Percentiles rank a stretch among this genome's conserved stretches.
Conservation (phyloP, 2,329 filamentous ascomycete genomes). For the Colletotrichum sp. region DNA sequence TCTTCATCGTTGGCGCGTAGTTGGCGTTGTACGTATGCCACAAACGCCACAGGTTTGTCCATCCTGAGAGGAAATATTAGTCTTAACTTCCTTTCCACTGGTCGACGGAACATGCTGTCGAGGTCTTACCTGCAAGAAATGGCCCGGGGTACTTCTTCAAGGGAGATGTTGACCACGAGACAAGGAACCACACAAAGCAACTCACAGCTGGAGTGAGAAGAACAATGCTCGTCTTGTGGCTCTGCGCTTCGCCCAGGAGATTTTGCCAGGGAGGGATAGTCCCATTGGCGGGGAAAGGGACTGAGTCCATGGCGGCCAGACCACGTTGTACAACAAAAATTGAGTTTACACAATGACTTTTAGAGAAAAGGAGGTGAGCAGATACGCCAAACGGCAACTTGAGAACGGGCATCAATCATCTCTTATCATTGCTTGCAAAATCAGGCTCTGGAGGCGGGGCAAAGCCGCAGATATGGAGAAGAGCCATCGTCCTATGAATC, state of each 20-base stretch:
- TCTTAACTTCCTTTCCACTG: neutral
- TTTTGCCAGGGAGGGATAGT: neutral
- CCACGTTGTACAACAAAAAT: neutral
- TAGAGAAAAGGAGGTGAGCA: neutral
- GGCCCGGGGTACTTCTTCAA: constrained; percentile 36
- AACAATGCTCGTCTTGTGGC: neutral
- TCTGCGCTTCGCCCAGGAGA: neutral
- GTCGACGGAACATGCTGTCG: neutral
- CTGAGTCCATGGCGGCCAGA: neutral
- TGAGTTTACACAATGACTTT: neutral
- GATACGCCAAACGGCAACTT: neutral
- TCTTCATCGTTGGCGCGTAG: constrained; percentile 24
- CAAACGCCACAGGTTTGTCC: constrained; percentile 32
- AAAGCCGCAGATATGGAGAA: neutral
- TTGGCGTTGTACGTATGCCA: constrained; percentile 24
- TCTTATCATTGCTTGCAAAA: neutral
- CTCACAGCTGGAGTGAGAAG: neutral
- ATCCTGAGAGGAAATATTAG: constrained; percentile 6
- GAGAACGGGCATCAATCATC: neutral
- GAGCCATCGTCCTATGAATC: neutral
- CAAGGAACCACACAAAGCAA: neutral
- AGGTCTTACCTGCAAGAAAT: constrained; percentile 29
- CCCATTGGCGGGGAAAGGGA: neutral
- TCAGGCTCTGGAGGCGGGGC: neutral
- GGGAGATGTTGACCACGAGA: constrained; percentile 21